Evolutionary conservation across 2,329 filamentous ascomycete species (phyloP).

Genomic region (Scytalidium sp.): DNA sequence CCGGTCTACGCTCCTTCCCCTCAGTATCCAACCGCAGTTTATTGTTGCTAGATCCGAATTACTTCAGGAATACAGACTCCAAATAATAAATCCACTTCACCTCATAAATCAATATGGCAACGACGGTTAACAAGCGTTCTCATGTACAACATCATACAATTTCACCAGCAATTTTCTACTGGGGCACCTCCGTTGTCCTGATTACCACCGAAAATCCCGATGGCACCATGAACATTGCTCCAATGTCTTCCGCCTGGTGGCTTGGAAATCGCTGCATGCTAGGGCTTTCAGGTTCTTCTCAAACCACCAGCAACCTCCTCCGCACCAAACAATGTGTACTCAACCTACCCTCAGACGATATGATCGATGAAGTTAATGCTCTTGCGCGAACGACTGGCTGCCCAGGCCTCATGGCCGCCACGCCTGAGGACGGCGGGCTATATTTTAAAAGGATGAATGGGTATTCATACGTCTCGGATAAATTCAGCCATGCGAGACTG

Average conservation of each 20-base stretch:
- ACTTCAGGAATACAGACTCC: no score
- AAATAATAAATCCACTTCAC: no score
- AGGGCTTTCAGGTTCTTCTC: constrained; percentile 31
- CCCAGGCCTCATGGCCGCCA: neutral
- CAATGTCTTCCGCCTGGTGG: constrained; percentile 44
- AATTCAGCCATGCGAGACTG: constrained; percentile 31
- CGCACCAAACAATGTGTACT: constrained; percentile 40
- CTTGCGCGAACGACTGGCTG: constrained; percentile 14
- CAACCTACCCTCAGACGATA: constrained; percentile 38
- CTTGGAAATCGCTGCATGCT: constrained; percentile 40
- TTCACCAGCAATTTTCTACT: constrained; percentile 38
- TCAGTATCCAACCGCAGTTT: no score
- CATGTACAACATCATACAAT: constrained; percentile 23
- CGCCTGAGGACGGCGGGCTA: constrained; percentile 17
- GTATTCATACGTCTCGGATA: constrained; percentile 37
- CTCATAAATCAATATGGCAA: no score
- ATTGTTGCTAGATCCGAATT: no score
- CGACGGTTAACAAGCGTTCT: no score
- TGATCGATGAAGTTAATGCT: constrained; percentile 28
- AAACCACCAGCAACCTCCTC: constrained; percentile 38
- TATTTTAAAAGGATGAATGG: constrained; percentile 25
- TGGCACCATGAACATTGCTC: constrained; percentile 36
- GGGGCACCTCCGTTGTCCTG: constrained; percentile 38
- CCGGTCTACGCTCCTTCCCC: no score
- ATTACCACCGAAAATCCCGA: constrained; percentile 38